A percentile compares a stretch with the other conserved stretches of the same genome.
These are phyloP conservation scores for Pseudocercospora musae DNA, from an alignment of 2,329 filamentous ascomycete genomes.

Conservation along the genomic window DNA sequence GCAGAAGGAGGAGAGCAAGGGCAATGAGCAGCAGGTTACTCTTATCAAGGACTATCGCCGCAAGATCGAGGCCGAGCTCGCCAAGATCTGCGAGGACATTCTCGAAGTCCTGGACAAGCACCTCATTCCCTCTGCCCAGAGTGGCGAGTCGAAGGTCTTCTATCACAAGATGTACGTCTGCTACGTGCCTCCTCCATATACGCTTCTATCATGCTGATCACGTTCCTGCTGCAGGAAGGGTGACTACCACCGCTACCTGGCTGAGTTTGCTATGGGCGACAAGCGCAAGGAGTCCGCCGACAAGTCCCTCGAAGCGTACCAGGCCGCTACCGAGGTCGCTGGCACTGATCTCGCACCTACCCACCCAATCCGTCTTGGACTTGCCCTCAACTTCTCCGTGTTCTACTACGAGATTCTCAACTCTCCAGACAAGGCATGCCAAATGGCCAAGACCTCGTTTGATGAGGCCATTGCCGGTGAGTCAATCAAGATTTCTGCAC, in stretches of 20 bases:
- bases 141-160: conserved; percentile 98
- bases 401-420: conserved; percentile 99
- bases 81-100: conserved; percentile 97
- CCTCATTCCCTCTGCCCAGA: conserved; percentile 90
- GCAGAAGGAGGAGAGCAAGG: conserved; percentile 99
- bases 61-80: conserved; percentile 96
- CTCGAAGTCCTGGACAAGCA: conserved; percentile 91
- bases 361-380: conserved; percentile 87
- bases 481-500: conserved; percentile 28
- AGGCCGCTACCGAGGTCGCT: conserved; percentile 85
- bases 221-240: conserved; percentile 70
- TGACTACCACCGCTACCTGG: conserved; percentile 98
- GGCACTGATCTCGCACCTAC: conserved; percentile 85
- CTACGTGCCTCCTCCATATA: not conserved
- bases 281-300: conserved; percentile 93
- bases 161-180: conserved; percentile 96
- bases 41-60: conserved; percentile 98
- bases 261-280: conserved; percentile 92
- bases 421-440: conserved; percentile 95
- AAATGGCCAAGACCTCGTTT: conserved; percentile 93
- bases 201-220: conserved; percentile 10
- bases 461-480: conserved; percentile 89
- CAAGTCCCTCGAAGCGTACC: conserved; percentile 95
- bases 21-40: conserved; percentile 83
- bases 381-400: conserved; percentile 94